phyloP scores from a whole-genome alignment of 164 flowering plant genomes.

The Pachysandra terminalis region DNA sequence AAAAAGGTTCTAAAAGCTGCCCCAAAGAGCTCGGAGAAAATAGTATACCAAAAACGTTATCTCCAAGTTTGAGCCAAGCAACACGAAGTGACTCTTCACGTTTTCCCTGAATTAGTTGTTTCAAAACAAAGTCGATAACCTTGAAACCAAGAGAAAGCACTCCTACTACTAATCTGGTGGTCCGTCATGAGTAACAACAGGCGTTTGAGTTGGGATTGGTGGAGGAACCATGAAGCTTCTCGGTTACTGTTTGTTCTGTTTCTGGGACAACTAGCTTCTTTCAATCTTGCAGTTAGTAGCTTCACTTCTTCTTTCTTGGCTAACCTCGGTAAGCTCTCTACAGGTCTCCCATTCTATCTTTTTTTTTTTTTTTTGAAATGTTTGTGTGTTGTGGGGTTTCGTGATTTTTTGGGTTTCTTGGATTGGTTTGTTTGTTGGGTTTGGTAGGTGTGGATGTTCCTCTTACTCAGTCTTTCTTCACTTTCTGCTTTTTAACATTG shows the following conservation, averaged over 20 bases:
- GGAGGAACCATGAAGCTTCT: constrained; percentile 21
- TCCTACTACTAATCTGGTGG: too few relatives aligned
- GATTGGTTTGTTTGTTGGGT: constrained; percentile 2
- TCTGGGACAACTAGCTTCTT: constrained; percentile 58
- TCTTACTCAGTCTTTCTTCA: constrained; percentile 52
- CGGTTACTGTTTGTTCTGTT: constrained; percentile 23
- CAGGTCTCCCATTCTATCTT: background rate
- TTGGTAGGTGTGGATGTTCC: constrained; percentile 68
- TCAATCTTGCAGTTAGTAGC: constrained; percentile 36
- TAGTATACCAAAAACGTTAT: too few relatives aligned
- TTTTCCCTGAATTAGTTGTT: too few relatives aligned
- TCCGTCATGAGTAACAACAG: too few relatives aligned
- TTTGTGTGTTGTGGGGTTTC: background rate
- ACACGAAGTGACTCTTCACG: too few relatives aligned
- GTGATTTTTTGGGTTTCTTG: constrained; percentile 1
- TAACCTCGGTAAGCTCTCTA: constrained; percentile 30
- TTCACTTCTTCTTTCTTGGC: constrained; percentile 56
- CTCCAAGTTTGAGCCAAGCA: too few relatives aligned
- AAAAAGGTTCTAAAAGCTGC: too few relatives aligned
- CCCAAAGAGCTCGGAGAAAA: too few relatives aligned
- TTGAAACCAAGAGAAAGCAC: too few relatives aligned
- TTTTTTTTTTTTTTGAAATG: background rate
- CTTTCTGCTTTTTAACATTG: constrained; percentile 48
- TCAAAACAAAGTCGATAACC: too few relatives aligned
- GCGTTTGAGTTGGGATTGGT: constrained; percentile 6